These are phyloP conservation scores for Odontarrhena argentea DNA, from an alignment of 345 rosid genomes.

Conservation along the genomic window DNA sequence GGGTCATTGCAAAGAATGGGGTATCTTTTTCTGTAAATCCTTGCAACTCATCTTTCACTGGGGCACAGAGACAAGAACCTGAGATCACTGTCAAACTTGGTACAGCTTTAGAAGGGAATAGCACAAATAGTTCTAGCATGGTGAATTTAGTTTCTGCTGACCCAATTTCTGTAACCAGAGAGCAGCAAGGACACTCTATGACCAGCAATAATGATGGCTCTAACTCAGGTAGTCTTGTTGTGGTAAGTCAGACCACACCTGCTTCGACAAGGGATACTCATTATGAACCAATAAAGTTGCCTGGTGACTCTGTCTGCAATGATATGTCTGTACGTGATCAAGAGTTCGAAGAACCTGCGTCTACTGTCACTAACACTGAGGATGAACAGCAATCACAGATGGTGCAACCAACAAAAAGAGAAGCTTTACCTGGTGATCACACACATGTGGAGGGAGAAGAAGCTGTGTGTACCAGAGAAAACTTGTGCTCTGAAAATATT, in stretches of 20 bases:
- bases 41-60: slow-evolving; percentile 22
- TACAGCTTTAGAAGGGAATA: slow-evolving; percentile 22
- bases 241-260: slow-evolving; percentile 22
- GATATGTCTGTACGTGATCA: slow-evolving; percentile 33
- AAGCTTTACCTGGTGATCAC: slow-evolving; percentile 38
- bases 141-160: slow-evolving; percentile 35
- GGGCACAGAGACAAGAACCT: slow-evolving; percentile 14
- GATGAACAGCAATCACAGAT: slow-evolving; percentile 32
- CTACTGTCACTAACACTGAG: slow-evolving; percentile 32
- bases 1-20: slow-evolving; percentile 30
- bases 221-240: slow-evolving; percentile 22
- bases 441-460: slow-evolving; percentile 35
- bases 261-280: slow-evolving; percentile 34
- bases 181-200: slow-evolving; percentile 37
- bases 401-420: slow-evolving; percentile 32
- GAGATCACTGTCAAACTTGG: slow-evolving; percentile 19
- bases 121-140: slow-evolving; percentile 27
- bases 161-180: slow-evolving; percentile 35
- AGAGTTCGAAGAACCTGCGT: slow-evolving; percentile 35
- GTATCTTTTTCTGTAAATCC: slow-evolving; percentile 4
- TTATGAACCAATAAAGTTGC: slow-evolving; percentile 32
- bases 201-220: slow-evolving; percentile 25
- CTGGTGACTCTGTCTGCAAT: slow-evolving; percentile 35
- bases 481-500: slow-evolving; percentile 24
- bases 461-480: slow-evolving; percentile 38